Conservation (phyloP, 108 stramenopile species). For the Seminavis robusta region DNA sequence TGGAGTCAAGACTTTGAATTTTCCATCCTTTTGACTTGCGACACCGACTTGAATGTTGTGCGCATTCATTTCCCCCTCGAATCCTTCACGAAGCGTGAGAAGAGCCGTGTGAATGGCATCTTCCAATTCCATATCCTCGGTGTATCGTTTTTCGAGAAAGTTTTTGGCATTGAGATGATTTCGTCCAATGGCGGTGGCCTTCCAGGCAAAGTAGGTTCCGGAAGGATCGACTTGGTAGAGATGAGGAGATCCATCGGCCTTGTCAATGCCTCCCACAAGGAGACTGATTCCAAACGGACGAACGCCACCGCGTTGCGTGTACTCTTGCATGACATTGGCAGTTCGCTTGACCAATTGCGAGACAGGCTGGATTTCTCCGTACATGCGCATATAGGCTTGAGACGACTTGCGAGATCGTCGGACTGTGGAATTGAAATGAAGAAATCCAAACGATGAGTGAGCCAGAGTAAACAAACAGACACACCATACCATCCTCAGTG, state of each 20-base stretch:
- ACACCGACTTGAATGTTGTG: slow-evolving; percentile 98
- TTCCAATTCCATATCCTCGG: slow-evolving; percentile 96
- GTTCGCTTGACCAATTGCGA: slow-evolving; percentile 90
- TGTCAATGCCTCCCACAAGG: slow-evolving; percentile 94
- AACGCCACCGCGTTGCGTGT: slow-evolving; percentile 95
- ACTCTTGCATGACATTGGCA: slow-evolving; percentile 98
- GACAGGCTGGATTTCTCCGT: slow-evolving; percentile 90
- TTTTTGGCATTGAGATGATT: slow-evolving; percentile 97
- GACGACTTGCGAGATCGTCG: slow-evolving; percentile 93
- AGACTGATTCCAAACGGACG: slow-evolving; percentile 96
- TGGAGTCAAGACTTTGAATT: slow-evolving; percentile 93
- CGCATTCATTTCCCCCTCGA: slow-evolving; percentile 99
- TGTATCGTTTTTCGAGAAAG: slow-evolving; percentile 96
- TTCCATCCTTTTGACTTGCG: slow-evolving; percentile 86
- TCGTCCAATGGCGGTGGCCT: slow-evolving; percentile 99
- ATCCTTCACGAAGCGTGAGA: slow-evolving; percentile 96
- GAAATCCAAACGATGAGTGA: too few species aligned
- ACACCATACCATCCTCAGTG: too few species aligned
- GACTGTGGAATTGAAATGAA: slow-evolving; percentile 39
- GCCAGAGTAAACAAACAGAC: too few species aligned
- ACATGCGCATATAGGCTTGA: slow-evolving; percentile 88
- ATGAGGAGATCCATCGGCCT: slow-evolving; percentile 89
- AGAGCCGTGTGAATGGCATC: slow-evolving; percentile 99
- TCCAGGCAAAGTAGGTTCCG: slow-evolving; percentile 99
- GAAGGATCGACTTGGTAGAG: slow-evolving; percentile 98